Percentiles rank a stretch among this genome's conserved stretches.
These are phyloP conservation scores for Phytophthora pistaciae DNA, from an alignment of 352 stramenopile genomes.

Conservation along the genomic window DNA sequence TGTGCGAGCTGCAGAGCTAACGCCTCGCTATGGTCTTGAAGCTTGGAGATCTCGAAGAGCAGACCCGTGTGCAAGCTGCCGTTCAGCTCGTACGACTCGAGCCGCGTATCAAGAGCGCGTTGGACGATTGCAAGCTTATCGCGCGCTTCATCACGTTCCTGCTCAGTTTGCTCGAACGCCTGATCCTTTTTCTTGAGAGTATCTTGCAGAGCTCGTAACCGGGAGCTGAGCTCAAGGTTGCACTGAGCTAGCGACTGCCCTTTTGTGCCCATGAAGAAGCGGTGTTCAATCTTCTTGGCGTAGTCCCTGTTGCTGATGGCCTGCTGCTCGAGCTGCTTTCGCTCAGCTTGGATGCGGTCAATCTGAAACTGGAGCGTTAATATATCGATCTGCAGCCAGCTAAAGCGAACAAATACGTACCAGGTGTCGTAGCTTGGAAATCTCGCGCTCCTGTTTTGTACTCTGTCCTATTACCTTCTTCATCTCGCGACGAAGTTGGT, in stretches of 20 bases:
- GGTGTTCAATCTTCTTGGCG: conserved; percentile 87
- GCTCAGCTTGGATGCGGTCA: conserved; percentile 77
- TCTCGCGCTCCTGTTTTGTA: conserved; percentile 67
- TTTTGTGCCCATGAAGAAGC: conserved; percentile 82
- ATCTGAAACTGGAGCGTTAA: conserved; percentile 41
- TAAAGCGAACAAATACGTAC: conserved; percentile 20
- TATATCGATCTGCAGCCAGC: not conserved
- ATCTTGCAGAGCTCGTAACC: conserved; percentile 54
- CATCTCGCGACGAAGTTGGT: conserved; percentile 65
- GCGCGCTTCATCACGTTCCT: conserved; percentile 48
- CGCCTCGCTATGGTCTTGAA: conserved; percentile 72
- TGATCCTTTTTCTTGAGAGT: conserved; percentile 37
- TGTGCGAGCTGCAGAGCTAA: conserved; percentile 72
- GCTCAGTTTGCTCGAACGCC: conserved; percentile 26
- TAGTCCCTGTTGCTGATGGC: conserved; percentile 88
- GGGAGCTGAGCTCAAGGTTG: conserved; percentile 63
- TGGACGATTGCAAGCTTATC: conserved; percentile 77
- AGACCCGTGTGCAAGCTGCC: conserved; percentile 79
- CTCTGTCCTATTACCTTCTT: conserved; percentile 41
- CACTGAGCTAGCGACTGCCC: conserved; percentile 68
- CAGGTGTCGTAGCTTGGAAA: conserved; percentile 69
- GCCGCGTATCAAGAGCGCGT: conserved; percentile 71
- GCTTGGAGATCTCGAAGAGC: conserved; percentile 76
- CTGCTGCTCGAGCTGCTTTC: conserved; percentile 81
- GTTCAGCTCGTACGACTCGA: conserved; percentile 74